Conservation (phyloP, 2,329 filamentous ascomycete genomes). For the Hawksworthiomyces lignivorus region DNA sequence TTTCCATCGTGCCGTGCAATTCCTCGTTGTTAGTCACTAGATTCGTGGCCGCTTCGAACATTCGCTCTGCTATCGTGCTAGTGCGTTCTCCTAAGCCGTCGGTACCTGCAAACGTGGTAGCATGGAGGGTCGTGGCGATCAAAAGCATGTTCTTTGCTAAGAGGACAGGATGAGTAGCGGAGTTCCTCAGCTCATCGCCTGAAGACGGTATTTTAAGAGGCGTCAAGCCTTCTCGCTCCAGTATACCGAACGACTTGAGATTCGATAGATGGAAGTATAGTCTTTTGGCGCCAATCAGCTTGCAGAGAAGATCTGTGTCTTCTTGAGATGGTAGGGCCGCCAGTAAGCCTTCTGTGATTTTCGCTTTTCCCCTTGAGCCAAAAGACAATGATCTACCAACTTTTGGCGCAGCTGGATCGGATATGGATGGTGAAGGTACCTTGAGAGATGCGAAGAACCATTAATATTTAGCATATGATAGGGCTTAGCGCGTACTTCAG, state of each 20-base stretch:
- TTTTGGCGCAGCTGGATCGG: neutral
- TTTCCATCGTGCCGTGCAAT: constrained; percentile 36
- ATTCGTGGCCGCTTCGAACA: constrained; percentile 9
- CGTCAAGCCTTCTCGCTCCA: neutral
- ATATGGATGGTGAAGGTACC: neutral
- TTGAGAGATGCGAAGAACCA: neutral
- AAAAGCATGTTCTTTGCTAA: constrained; percentile 25
- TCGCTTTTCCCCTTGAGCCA: neutral
- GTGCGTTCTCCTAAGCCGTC: neutral
- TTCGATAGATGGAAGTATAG: neutral
- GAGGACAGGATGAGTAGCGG: constrained; percentile 21
- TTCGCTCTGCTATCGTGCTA: neutral
- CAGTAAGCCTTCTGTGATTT: neutral
- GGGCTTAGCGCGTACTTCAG: too few species aligned
- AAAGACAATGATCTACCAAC: neutral
- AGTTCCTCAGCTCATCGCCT: neutral
- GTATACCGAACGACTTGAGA: neutral
- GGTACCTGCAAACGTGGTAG: constrained; percentile 11
- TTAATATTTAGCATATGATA: neutral
- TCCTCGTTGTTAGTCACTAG: constrained; percentile 38
- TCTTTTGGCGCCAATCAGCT: neutral
- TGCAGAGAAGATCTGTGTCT: neutral
- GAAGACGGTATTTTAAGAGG: neutral
- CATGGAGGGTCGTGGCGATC: constrained; percentile 23
- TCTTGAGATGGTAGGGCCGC: neutral